These are phyloP conservation scores for Emmonsiellopsis sp. DNA, from an alignment of 2,329 filamentous ascomycete species.

Conservation along the genomic window DNA sequence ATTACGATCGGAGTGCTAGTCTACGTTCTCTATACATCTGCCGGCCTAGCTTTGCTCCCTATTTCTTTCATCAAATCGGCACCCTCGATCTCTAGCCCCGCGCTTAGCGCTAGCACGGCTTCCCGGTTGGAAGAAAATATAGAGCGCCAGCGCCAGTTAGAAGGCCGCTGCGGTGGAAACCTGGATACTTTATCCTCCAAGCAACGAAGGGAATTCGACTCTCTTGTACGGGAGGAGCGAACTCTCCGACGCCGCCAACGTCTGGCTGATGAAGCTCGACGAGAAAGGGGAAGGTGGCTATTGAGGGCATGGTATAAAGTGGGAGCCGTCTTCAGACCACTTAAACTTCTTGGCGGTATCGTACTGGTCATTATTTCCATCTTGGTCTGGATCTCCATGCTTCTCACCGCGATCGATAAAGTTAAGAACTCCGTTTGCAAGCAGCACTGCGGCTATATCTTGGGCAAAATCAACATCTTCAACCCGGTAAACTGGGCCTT, in stretches of 20 bases:
- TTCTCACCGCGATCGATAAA: conserved; percentile 93
- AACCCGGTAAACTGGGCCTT: conserved; percentile 91
- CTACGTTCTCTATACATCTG: conserved; percentile 80
- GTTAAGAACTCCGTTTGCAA: conserved; percentile 92
- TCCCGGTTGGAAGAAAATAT: conserved; percentile 78
- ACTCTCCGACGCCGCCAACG: conserved; percentile 84
- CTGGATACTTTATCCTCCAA: conserved; percentile 68
- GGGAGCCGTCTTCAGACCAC: conserved; percentile 71
- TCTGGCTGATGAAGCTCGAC: conserved; percentile 68
- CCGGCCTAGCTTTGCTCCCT: conserved; percentile 80
- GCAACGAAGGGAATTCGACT: conserved; percentile 80
- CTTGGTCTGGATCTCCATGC: conserved; percentile 80
- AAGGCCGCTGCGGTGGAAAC: conserved; percentile 71
- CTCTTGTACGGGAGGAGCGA: conserved; percentile 79
- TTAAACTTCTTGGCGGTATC: conserved; percentile 81
- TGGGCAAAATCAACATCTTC: conserved; percentile 82
- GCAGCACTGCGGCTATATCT: conserved; percentile 79
- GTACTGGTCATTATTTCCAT: conserved; percentile 65
- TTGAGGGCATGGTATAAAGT: conserved; percentile 70
- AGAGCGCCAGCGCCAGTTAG: conserved; percentile 84
- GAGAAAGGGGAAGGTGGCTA: conserved; percentile 65
- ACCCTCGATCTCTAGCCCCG: conserved; percentile 73
- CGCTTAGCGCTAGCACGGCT: conserved; percentile 66
- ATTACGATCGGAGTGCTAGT: conserved; percentile 78
- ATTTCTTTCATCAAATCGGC: conserved; percentile 87